Base-by-base conservation (phyloP, 345 rosid species). In the Cochlearia excelsa region DNA sequence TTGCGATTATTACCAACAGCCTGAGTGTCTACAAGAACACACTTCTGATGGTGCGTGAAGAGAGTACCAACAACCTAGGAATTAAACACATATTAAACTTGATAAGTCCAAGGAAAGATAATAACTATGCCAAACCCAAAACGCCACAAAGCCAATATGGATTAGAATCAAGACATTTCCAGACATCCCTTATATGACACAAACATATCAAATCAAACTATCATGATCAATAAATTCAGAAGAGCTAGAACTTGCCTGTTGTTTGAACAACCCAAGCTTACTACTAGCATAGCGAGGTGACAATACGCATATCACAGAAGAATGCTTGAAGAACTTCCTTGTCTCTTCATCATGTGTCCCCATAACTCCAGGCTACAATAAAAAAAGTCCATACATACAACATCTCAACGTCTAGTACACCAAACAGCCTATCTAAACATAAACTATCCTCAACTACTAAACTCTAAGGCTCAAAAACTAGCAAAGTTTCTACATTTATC, bases 21-120 rank as follows among this genome's bases (percentile, higher is more conserved):
- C 66, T 84, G 93, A 42, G 96, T 84, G 74, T 92, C 98, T 58
- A 92, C 95, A 64, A 92, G 75, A 61, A 88, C 77, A 67, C 84
- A 84, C 71, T 92, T 92, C 30, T 92, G 98, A 76, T 91, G 98
- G 77, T 91, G 98, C 2, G 98, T 88, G 65, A 88, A 91, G 74
- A 89, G 77, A 8, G 82, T 79, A 39, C 96, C 98, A 64, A 88
- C 95, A 75, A 86, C 77, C 98, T 92, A 81, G 4, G 11, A 54
- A 53, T 47, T 1, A 57, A 61, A 28, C 69, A 66, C 30, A 61
- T 3, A 54, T 56, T 4, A 50, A 56, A 41, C 31, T 9, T 50
- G 43, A 63, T 48, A 35, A 55, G 1, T 3, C 45, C 73, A 54
- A 6, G 52, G 44, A 33, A 33, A 33, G 35, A 33, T 33, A 33